Conservation (phyloP, 1,284 basidiomycete genomes). For the Ustilago xerochloae region DNA sequence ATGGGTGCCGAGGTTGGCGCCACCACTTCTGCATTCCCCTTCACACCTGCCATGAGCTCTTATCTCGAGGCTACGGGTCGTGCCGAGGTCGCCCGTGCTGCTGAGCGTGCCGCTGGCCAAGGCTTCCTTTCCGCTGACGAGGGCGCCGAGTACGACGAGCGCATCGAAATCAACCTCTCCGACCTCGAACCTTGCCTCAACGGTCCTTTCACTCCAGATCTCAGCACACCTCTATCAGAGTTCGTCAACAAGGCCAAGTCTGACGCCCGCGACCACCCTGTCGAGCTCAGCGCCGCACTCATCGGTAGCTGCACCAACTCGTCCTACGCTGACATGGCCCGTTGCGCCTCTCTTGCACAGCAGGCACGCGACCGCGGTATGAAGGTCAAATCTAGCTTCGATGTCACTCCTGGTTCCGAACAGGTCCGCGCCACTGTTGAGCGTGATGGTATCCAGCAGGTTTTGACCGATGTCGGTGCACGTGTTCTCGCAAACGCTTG, state of each 20-base stretch:
- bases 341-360: conserved; percentile 88
- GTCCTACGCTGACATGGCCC: conserved; percentile 74
- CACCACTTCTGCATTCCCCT: conserved; percentile 97
- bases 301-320: conserved; percentile 97
- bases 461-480: conserved; percentile 86
- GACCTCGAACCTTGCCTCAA: conserved; percentile 90
- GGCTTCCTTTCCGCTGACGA: conserved; percentile 83
- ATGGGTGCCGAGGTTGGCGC: conserved; percentile 99
- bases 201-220: conserved; percentile 97
- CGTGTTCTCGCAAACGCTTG: conserved; percentile 97
- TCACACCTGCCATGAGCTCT: conserved; percentile 83
- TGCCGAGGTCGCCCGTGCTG: conserved; percentile 85
- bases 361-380: conserved; percentile 89
- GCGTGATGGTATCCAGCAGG: conserved; percentile 85
- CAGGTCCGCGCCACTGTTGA: conserved; percentile 98
- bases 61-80: conserved; percentile 92
- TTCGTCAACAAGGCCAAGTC: conserved; percentile 81
- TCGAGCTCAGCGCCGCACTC: conserved; percentile 84
- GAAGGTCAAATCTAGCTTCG: conserved; percentile 87
- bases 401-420: conserved; percentile 97
- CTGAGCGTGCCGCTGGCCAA: conserved; percentile 84
- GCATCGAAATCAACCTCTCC: conserved; percentile 93
- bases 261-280: conserved; percentile 85
- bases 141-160: conserved; percentile 93
- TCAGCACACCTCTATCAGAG: conserved; percentile 92